These are phyloP conservation scores for Onygenales sp. DNA, from an alignment of 2,329 filamentous ascomycete species.

Conservation along the genomic window DNA sequence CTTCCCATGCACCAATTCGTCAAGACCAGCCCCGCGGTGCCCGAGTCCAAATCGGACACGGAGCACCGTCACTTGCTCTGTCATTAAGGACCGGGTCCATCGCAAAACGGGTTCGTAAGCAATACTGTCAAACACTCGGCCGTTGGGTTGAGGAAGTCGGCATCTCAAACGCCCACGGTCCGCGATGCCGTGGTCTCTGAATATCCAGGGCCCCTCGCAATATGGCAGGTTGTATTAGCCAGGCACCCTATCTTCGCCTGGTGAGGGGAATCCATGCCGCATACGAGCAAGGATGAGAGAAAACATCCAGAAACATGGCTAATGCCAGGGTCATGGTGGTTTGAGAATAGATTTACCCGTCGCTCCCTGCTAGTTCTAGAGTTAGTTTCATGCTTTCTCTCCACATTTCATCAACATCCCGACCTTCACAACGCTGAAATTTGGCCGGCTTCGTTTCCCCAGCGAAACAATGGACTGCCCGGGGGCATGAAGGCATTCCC, in stretches of 20 bases:
- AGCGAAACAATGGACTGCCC: background rate
- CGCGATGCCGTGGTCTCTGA: background rate
- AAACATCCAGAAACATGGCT: background rate
- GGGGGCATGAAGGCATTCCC: background rate
- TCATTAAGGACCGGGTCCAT: too few species aligned
- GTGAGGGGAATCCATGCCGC: background rate
- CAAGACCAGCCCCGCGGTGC: background rate
- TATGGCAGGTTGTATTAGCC: background rate
- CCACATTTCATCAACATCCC: background rate
- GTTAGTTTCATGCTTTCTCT: background rate
- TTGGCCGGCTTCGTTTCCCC: background rate
- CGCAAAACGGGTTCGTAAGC: too few species aligned
- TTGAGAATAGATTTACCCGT: background rate
- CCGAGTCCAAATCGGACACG: background rate
- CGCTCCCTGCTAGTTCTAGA: background rate
- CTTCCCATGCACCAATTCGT: background rate
- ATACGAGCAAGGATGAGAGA: background rate
- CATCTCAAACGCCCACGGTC: background rate
- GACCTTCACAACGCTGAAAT: background rate
- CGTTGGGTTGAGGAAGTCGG: background rate
- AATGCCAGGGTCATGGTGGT: background rate
- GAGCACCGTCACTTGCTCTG: background rate
- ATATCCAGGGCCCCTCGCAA: background rate
- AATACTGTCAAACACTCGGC: background rate
- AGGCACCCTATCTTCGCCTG: background rate